These are phyloP conservation scores for Polyrhizophydium stewartii DNA, from an alignment of 371 early-diverging fungal genomes.

Conservation along the genomic window DNA sequence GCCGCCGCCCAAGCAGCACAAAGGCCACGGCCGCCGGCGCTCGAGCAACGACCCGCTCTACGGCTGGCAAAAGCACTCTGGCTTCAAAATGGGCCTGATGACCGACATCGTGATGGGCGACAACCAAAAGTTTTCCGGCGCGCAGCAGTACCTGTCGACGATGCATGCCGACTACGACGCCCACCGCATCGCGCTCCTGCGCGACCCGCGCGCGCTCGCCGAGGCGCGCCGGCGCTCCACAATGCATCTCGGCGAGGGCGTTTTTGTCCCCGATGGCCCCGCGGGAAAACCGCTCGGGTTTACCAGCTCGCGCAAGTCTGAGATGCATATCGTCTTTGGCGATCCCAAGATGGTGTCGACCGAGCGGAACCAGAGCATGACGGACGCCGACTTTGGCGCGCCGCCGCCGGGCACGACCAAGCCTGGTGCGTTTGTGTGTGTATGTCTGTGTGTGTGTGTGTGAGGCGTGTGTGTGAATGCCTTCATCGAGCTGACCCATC, in stretches of 20 bases:
- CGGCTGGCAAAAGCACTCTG: conserved; percentile 9
- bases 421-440: not conserved
- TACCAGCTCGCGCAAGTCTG: conserved; percentile 6
- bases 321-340: conserved; percentile 30
- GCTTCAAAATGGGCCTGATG: conserved; percentile 21
- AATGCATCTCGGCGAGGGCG: not conserved
- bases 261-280: conserved; percentile 4
- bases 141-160: conserved; percentile 22
- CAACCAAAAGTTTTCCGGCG: conserved; percentile 6
- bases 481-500: too few relatives aligned
- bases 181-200: not conserved
- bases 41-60: conserved; percentile 10
- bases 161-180: conserved; percentile 22
- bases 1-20: too few relatives aligned
- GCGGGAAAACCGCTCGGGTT: conserved; percentile 30
- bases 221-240: not conserved
- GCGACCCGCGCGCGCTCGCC: not conserved
- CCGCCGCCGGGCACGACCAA: not conserved
- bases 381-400: conserved; percentile 11
- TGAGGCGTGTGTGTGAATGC: too few relatives aligned
- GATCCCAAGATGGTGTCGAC: conserved; percentile 13
- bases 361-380: conserved; percentile 19
- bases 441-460: too few relatives aligned
- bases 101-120: conserved; percentile 40
- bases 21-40: not conserved